Base-by-base conservation (phyloP, 2,329 filamentous ascomycete species). In the Grosmannia clavigera region DNA sequence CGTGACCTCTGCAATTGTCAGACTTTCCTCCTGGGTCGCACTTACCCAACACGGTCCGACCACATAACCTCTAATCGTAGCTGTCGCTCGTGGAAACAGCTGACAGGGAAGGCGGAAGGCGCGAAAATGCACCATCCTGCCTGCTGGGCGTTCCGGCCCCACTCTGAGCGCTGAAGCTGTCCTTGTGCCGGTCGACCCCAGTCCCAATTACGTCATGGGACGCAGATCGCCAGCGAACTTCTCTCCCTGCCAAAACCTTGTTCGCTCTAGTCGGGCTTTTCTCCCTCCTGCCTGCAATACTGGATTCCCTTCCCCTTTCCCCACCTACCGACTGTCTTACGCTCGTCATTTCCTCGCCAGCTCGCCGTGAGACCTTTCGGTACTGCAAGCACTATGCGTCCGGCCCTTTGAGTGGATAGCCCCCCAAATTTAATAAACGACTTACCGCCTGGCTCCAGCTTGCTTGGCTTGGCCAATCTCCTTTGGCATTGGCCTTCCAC, bases 141-240 rank as follows among this genome's bases (percentile, higher is more conserved):
- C 19, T 19, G 43, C 19, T 46, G 19, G 27, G 10, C n/a, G 16
- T 25, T 12, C 25, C 31, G 16, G 35, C 19, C 58, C 57, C 50
- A 43, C 57, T 11, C 22, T 46, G 9, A 35, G 33, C 14, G 14
- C 50, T 38, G 48, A 53, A 53, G 14, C 55, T n/a, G 43, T 19
- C 16, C 16, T 46, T 46, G 19, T n/a, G 19, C 43, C 43, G 19
- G 19, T 5, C 43, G 43, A 46, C 55, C 55, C 48, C 29, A 38
- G 33, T 22, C 55, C 57, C 43, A 48, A 60, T 59, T 62, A 64
- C 63, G 63, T 64, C 63, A 64, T 64, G 61, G 60, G 57, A 38
- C 51, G 43, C 43, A 46, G 56, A 57, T 61, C 61, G 51, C 61
- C 61, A 60, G 52, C 52, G 52, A 53, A 40, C 51, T 40, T 35